A percentile compares a stretch with the other conserved stretches of the same genome.
These are phyloP conservation scores for Rhododendron vialii DNA, from an alignment of 148 eudicot species.

Conservation along the genomic window DNA sequence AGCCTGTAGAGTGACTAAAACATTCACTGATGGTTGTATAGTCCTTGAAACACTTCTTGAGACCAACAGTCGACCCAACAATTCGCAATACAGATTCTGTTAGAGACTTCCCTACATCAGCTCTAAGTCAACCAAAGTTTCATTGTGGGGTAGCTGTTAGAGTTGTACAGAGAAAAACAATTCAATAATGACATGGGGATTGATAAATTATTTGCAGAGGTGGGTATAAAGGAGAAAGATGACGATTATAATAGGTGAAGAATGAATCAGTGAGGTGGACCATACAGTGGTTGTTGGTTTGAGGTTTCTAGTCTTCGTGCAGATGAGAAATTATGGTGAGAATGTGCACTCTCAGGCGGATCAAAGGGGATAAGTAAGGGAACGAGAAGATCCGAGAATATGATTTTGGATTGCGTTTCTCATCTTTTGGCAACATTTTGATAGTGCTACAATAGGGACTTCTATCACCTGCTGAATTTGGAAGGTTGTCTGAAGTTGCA, in stretches of 20 bases:
- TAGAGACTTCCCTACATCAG: not conserved
- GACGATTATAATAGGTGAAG: not conserved
- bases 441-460: not conserved
- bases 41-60: not conserved
- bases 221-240: not conserved
- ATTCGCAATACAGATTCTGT: not conserved
- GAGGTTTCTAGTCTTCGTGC: not conserved
- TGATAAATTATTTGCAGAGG: not conserved
- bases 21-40: not conserved
- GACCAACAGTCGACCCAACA: not conserved
- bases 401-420: not conserved
- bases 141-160: not conserved
- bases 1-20: not conserved
- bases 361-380: not conserved
- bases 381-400: not conserved
- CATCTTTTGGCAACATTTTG: not conserved
- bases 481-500: not conserved
- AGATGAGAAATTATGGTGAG: not conserved
- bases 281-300: not conserved
- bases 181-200: not conserved
- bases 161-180: not conserved
- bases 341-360: not conserved
- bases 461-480: not conserved
- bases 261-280: not conserved
- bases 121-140: not conserved